Base-by-base conservation (phyloP, 179 eudicot species). In the Vitellaria paradoxa region DNA sequence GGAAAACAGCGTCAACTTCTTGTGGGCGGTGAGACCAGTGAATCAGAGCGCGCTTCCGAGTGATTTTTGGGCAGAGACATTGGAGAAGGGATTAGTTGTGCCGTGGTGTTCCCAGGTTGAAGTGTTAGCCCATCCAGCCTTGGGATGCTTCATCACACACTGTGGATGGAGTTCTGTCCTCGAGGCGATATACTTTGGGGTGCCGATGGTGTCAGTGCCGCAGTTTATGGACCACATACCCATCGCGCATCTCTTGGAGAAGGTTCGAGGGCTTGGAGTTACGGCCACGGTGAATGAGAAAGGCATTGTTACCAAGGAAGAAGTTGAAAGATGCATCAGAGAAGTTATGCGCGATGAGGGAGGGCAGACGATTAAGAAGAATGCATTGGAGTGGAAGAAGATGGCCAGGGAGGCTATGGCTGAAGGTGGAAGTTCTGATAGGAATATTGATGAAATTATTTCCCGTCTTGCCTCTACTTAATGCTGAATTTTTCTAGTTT, bases 121-220 rank as follows among this genome's bases (percentile, higher is more conserved):
- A 65, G 88, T 89, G 26, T 60, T 76, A 12, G 78, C 72, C 15
- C 83, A 79, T 73, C 66, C 9, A 4, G 81, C 87, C 1, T 46
- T 81, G 17, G 90, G 87, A 14, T 83, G 88, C 69, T 87, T 85
- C 40, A 42, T 87, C 46, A 78, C 83, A 15, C 88, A 85, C 47
- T 85, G 87, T 62, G 88, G 88, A 20, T 89, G 91, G 88, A 91
- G 88, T 69, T 91, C 93, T 24, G 80, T 84, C 0, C n/a, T 85
- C 0, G 96, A 91, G 74, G 91, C 87, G 1, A 55, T 89, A 73
- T 76, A 79, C 23, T 79, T 85, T 4, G 93, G 96, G 0, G 88
- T 89, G 82, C 90, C 93, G 1, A 76, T 88, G 84, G 83, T 89
- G 70, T 91, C 84, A 67, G 73, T 89, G 84, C 93, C 90, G 0